A percentile compares a stretch with the other conserved stretches of the same genome.
phyloP scores from a whole-genome alignment of 2,329 filamentous ascomycete species.

The Xylaria sp. region DNA sequence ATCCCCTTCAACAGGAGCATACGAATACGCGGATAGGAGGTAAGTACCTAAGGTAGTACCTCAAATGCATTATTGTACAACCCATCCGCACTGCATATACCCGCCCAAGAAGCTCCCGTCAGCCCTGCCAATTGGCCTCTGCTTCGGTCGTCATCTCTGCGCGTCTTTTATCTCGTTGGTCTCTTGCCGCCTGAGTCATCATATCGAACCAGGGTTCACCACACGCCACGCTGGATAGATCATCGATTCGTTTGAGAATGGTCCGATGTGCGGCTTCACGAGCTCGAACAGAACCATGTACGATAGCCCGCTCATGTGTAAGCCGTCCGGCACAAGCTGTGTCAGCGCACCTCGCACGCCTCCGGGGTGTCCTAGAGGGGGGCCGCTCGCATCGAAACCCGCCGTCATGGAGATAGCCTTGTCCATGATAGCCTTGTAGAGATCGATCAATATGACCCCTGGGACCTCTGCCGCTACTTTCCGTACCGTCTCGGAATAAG shows the following conservation, averaged over 20 bases:
- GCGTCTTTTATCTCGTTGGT: not conserved
- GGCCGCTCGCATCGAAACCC: constrained; percentile 54
- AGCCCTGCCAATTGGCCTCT: not conserved
- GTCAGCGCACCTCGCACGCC: constrained; percentile 55
- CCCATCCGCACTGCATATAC: too few relatives aligned
- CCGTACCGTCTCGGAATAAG: constrained; percentile 64
- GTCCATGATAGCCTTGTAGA: constrained; percentile 79
- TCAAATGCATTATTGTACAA: too few relatives aligned
- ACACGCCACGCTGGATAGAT: constrained; percentile 53
- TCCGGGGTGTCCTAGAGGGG: constrained; percentile 53
- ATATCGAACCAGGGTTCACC: constrained; percentile 26
- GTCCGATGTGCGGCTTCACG: constrained; percentile 51
- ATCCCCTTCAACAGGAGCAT: too few relatives aligned
- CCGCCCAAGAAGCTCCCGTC: too few relatives aligned
- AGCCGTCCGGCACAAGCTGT: constrained; percentile 57
- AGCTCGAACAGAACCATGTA: constrained; percentile 57
- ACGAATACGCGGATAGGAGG: too few relatives aligned
- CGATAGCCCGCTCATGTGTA: constrained; percentile 58
- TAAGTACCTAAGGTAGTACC: too few relatives aligned
- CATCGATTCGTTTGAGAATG: constrained; percentile 42
- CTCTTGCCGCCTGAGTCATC: constrained; percentile 11
- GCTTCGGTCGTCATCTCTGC: not conserved
- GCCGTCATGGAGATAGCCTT: constrained; percentile 62
- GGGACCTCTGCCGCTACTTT: constrained; percentile 69
- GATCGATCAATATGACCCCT: constrained; percentile 72